Evolutionary conservation across 768 basidiomycete species (phyloP).

Genomic region (Cyathus striatus): DNA sequence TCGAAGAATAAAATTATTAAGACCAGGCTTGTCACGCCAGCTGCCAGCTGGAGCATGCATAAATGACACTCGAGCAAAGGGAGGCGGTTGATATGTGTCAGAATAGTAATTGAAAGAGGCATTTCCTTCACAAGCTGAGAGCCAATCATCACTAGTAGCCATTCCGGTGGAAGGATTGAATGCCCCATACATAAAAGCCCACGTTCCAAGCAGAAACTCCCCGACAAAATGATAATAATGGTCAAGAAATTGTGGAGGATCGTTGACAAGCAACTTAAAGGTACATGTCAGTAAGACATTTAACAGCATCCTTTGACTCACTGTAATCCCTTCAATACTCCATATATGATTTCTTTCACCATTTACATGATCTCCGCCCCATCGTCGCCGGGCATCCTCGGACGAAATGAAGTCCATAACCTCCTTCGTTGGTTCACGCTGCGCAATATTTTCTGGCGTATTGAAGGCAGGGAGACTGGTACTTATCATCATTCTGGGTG

Average conservation of each 20-base stretch:
- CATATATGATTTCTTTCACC: conserved; percentile 44
- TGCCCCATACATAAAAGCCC: conserved; percentile 60
- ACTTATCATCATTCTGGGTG: conserved; percentile 50
- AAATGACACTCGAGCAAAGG: conserved; percentile 59
- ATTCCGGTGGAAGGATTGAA: conserved; percentile 13
- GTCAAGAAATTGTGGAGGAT: conserved; percentile 60
- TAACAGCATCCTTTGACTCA: conserved; percentile 14
- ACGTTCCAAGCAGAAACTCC: conserved; percentile 63
- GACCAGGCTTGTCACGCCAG: conserved; percentile 65
- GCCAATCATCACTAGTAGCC: neutral
- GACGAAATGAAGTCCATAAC: conserved; percentile 55
- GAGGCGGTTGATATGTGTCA: conserved; percentile 29
- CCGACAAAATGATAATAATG: conserved; percentile 83
- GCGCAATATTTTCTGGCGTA: conserved; percentile 52
- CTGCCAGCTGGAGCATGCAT: conserved; percentile 43
- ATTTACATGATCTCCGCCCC: conserved; percentile 39
- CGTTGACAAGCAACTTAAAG: conserved; percentile 45
- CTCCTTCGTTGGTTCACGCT: conserved; percentile 54
- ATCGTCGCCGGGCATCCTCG: conserved; percentile 45
- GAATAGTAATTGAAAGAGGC: conserved; percentile 8
- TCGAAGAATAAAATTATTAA: conserved; percentile 66
- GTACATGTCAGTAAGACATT: neutral
- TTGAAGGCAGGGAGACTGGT: conserved; percentile 49
- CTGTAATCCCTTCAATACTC: conserved; percentile 62
- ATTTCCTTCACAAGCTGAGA: conserved; percentile 8